Conservation (phyloP, 805 yeast genomes). For the Maudiozyma serrabonitensis region DNA sequence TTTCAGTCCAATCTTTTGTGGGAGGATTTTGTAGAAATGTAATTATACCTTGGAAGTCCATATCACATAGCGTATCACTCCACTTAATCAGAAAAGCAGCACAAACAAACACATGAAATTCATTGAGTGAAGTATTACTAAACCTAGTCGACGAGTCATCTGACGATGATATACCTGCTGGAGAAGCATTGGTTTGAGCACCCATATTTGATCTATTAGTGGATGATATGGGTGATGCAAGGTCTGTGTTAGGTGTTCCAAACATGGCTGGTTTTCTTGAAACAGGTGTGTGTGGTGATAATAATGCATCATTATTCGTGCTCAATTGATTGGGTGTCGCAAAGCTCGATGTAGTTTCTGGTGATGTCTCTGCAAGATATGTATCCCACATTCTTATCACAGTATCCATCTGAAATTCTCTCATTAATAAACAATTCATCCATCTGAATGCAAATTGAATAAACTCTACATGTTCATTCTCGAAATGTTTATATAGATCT, state of each 20-base stretch:
- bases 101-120: slow-evolving; percentile 93
- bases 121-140: slow-evolving; percentile 41
- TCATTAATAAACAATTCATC: slow-evolving; percentile 97
- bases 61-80: slow-evolving; percentile 62
- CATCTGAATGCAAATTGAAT: slow-evolving; percentile 93
- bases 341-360: slow-evolving; percentile 24
- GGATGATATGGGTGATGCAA: slow-evolving; percentile 3
- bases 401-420: slow-evolving; percentile 71
- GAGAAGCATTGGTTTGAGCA: background rate
- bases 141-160: slow-evolving; percentile 10
- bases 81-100: slow-evolving; percentile 92
- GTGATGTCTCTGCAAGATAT: slow-evolving; percentile 58
- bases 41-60: slow-evolving; percentile 92
- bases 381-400: slow-evolving; percentile 98
- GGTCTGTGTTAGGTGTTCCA: slow-evolving; percentile 9
- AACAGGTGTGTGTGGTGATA: slow-evolving; percentile 19
- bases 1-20: slow-evolving; percentile 74
- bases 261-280: slow-evolving; percentile 13
- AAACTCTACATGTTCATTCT: slow-evolving; percentile 79
- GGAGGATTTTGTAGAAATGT: slow-evolving; percentile 88
- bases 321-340: slow-evolving; percentile 6
- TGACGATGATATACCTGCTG: slow-evolving; percentile 7
- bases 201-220: background rate
- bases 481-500: slow-evolving; percentile 63
- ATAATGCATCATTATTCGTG: background rate